Evolutionary conservation across 345 rosid genomes (phyloP), one percentile per base, ranked within the genome.

Genomic region (Orychophragmus violaceus): DNA sequence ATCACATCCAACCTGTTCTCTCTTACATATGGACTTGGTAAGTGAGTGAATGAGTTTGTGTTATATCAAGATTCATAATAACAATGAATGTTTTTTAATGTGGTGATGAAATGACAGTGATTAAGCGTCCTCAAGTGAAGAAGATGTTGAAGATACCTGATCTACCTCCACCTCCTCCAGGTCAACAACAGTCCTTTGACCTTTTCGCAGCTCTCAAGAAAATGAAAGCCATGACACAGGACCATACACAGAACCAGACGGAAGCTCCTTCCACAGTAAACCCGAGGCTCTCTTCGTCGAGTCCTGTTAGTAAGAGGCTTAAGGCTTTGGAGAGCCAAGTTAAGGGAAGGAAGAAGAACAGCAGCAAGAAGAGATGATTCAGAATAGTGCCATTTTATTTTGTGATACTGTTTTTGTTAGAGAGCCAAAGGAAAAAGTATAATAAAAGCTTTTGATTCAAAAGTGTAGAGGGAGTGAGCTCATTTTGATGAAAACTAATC

Each of bases 1-100:
- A 60, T 92, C 28, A 84, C 98, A 27, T 87, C 97, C 54, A 89
- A 87, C 81, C 11, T 87, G 52, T 87, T 89, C 74, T 92, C 97
- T 1, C 85, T 92, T 10, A 0, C 8, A 4, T 87, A 84, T 55
- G 95, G 95, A 62, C 77, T 80, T 59, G 93, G 97, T 92, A 54
- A 85, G 90, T 65, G 50, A 56, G 10, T 35, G 50, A 32, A 8
- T 32, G 16, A 23, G 21, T 24, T 18, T 55, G 6, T n/a, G n/a
- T n/a, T n/a, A n/a, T n/a, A 9, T 19, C 5, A 46, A 72, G 60
- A 54, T 56, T 56, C 16, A 3, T 35, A 3, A 41, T 69, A 39
- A 54, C 69, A 44, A 8, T 19, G 46, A 53, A 70, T 29, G n/a
- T n/a, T n/a, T n/a, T n/a, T n/a, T n/a, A 4, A 22, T 55, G 16